Base-by-base conservation (phyloP, 1,284 basidiomycete genomes). In the Pseudozyma hubeiensis region DNA sequence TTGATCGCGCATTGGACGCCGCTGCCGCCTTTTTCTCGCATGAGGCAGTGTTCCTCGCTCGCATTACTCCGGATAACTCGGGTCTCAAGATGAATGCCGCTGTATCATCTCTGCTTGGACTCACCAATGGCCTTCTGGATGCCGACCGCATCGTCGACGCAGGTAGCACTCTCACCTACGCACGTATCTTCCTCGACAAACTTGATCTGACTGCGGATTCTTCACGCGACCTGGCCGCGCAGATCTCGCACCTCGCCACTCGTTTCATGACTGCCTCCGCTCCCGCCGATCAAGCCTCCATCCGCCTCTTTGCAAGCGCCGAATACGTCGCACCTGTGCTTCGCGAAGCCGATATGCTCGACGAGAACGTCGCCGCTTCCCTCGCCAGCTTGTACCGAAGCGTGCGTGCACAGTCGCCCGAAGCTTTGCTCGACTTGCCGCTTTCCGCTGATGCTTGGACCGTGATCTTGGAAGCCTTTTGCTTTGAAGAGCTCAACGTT, bases 391-490 rank as follows among this genome's bases (percentile, higher is more conserved):
- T 77, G 19, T 77, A 77, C 40, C 65, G 75, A 46, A 48, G 44
- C 13, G 66, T 69, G 8, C 64, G 54, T 39, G 10, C 53, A 1
- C 45, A 64, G 34, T 50, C 63, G 19, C 34, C 63, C 6, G 64
- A 67, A 17, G 53, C 53, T 4, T 40, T 64, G n/a, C 17, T 48
- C 45, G 40, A 31, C 24, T 44, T 71, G 47, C 67, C 67, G 17
- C 54, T 77, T 29, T 68, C 50, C 39, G 44, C 16, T 6, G 53
- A 61, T 33, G 75, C 58, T 5, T 77, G 71, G 71, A 35, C 31
- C 10, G 17, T 67, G 41, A 59, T 77, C 30, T 52, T 74, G 46
- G 71, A 75, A 24, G 69, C 71, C 24, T 74, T 75, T 39, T 71
- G 67, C 60, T 68, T 68, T 43, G 75, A 77, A 50, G 75, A 77